Evolutionary conservation across 192 early-diverging fungal species (phyloP), one percentile per base, ranked within the genome.

Genomic region (Coemansia sp.): DNA sequence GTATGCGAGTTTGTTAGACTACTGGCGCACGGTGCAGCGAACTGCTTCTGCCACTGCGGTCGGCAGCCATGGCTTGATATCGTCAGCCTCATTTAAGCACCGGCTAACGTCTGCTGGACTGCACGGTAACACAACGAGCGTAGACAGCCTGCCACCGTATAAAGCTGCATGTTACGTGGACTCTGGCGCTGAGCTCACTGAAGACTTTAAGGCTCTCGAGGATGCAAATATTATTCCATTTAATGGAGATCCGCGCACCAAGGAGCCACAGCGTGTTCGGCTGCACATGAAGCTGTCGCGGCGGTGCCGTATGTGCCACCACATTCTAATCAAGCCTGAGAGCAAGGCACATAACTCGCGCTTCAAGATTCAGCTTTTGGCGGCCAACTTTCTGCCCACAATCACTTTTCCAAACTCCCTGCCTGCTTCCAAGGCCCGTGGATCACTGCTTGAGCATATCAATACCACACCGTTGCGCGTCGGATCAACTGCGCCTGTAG

Each of bases 271-370:
- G 71, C 88, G 94, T 13, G 86, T 96, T 41, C 89, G 90, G 50
- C 83, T 98, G 35, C 86, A 91, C 35, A 94, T 91, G 62, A 95
- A 95, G 71, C 86, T 88, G 23, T 82, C 90, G 1, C 93, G 94
- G 38, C 85, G 92, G 32, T 98, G 96, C 71, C 85, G 92, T 38
- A 68, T 81, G 4, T 98, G 96, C 82, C 87, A 91, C 38, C 89
- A 94, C 68, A 89, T 95, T 43, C 78, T 98, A 19, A 88, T 94
- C 59, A 96, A 95, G 68, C 94, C 96, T 0, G 93, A 96, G 60
- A 88, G 89, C 69, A 96, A 95, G 66, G 92, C 93, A 1, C 92
- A 95, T 61, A 82, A 86, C 6, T 92, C 89, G 1, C 80, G 87
- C 54, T 97, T 95, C 84, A 93, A 90, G 68, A 93, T 97, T 75